Conservation (phyloP, 352 stramenopile genomes). For the Globisporangium nunn region DNA sequence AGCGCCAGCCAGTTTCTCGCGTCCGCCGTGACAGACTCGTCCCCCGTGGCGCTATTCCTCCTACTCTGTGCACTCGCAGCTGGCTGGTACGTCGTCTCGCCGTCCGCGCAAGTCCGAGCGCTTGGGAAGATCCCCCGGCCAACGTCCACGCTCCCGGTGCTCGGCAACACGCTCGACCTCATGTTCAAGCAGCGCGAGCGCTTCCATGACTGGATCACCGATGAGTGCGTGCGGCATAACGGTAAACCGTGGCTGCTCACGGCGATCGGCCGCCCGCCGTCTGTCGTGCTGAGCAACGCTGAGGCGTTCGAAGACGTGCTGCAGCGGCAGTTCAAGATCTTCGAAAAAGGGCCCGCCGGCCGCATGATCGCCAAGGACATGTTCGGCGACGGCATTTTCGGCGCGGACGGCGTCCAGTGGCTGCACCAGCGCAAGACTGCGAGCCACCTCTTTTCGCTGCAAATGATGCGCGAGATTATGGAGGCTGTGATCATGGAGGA, state of each 20-base stretch:
- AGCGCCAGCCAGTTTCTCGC: conserved; percentile 4
- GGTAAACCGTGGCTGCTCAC: conserved; percentile 39
- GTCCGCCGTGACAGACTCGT: neutral
- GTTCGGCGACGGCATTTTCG: conserved; percentile 69
- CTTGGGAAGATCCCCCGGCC: conserved; percentile 23
- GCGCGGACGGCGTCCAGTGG: conserved; percentile 55
- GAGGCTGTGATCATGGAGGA: conserved; percentile 30
- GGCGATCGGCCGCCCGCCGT: conserved; percentile 26
- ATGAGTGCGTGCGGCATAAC: conserved; percentile 32
- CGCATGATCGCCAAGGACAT: conserved; percentile 33
- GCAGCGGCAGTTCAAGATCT: conserved; percentile 64
- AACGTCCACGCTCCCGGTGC: conserved; percentile 27
- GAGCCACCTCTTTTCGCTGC: conserved; percentile 83
- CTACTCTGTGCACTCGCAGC: conserved; percentile 9
- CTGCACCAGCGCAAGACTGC: conserved; percentile 65
- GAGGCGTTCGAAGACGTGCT: conserved; percentile 46
- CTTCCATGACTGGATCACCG: conserved; percentile 50
- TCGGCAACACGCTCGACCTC: conserved; percentile 48
- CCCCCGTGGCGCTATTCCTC: conserved; percentile 10
- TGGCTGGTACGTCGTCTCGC: conserved; percentile 17
- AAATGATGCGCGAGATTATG: conserved; percentile 51
- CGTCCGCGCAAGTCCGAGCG: conserved; percentile 19
- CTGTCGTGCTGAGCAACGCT: conserved; percentile 32
- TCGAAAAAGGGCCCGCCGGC: conserved; percentile 50
- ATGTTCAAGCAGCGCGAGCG: conserved; percentile 33